These are phyloP conservation scores for Ophiocordyceps camponoti-leonardi DNA, from an alignment of 2,329 filamentous ascomycete species.

Conservation along the genomic window DNA sequence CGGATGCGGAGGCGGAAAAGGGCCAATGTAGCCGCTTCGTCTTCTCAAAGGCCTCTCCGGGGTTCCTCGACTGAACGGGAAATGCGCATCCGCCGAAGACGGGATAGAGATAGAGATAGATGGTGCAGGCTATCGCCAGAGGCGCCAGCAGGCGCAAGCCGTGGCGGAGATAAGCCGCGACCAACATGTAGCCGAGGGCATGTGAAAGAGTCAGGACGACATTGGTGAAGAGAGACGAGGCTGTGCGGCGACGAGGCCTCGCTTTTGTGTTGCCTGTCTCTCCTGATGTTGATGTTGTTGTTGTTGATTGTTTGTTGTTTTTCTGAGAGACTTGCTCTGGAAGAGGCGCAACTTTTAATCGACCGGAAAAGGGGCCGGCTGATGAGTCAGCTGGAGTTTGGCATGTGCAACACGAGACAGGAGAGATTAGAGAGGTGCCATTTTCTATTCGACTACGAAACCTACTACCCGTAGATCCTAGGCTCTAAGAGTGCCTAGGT, in stretches of 20 bases:
- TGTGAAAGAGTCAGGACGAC: conserved; percentile 7
- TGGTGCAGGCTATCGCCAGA: conserved; percentile 49
- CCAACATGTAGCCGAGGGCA: conserved; percentile 31
- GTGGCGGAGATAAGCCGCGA: conserved; percentile 36
- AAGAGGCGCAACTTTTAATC: neutral
- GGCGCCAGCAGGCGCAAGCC: conserved; percentile 36
- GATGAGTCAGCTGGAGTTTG: neutral
- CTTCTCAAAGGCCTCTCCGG: conserved; percentile 14
- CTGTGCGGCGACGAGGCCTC: neutral
- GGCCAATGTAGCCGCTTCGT: conserved; percentile 26
- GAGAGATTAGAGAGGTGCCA: neutral
- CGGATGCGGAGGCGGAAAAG: conserved; percentile 8
- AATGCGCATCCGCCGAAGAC: conserved; percentile 67
- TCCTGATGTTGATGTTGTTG: neutral
- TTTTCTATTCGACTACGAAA: neutral
- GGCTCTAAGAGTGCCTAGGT: no score
- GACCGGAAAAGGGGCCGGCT: neutral
- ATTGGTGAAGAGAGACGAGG: neutral
- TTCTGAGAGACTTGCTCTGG: neutral
- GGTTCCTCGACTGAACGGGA: conserved; percentile 32
- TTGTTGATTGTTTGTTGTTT: neutral
- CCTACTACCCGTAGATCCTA: no score
- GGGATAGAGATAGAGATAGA: conserved; percentile 81
- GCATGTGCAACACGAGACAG: neutral
- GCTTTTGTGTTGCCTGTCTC: neutral